Percentiles rank a stretch among this genome's conserved stretches.
Evolutionary conservation across 805 yeast species (phyloP).

Genomic region (Candida xiaguanensis): DNA sequence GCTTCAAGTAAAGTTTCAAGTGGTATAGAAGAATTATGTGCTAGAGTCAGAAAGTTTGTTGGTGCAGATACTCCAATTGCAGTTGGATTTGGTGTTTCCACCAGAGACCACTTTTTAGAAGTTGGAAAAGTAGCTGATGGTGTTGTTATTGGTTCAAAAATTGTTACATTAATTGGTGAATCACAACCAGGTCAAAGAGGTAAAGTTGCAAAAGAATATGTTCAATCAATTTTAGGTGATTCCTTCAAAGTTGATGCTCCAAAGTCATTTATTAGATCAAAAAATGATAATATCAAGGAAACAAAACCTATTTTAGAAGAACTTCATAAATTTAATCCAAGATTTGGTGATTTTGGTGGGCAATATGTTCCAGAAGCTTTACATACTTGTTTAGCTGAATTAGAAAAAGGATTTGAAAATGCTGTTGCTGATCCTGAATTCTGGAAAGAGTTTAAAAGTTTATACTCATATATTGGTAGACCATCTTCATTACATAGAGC

Average conservation of each 20-base stretch:
- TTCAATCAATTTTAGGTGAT: conserved; percentile 63
- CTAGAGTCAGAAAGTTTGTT: conserved; percentile 72
- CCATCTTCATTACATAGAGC: conserved; percentile 93
- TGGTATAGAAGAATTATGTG: conserved; percentile 64
- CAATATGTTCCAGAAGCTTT: conserved; percentile 97
- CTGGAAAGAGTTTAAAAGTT: conserved; percentile 86
- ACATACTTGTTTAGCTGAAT: conserved; percentile 84
- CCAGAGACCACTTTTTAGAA: conserved; percentile 80
- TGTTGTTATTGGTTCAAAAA: conserved; percentile 90
- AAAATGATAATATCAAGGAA: conserved; percentile 21
- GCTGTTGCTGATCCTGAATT: conserved; percentile 87
- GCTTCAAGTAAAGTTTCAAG: conserved; percentile 62
- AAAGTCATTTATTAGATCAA: conserved; percentile 19
- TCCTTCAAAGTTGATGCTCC: conserved; percentile 34
- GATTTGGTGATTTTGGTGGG: conserved; percentile 96
- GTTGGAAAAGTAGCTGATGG: conserved; percentile 88
- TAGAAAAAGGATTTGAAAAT: conserved; percentile 81
- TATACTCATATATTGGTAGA: conserved; percentile 92
- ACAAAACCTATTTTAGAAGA: conserved; percentile 46
- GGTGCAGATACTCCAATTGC: conserved; percentile 71
- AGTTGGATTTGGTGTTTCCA: conserved; percentile 95
- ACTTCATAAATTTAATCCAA: conserved; percentile 63
- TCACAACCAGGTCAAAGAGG: conserved; percentile 60
- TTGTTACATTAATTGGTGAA: conserved; percentile 67
- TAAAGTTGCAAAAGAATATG: conserved; percentile 62